phyloP scores from a whole-genome alignment of 192 early-diverging fungal genomes.

The Entomortierella parvispora region DNA sequence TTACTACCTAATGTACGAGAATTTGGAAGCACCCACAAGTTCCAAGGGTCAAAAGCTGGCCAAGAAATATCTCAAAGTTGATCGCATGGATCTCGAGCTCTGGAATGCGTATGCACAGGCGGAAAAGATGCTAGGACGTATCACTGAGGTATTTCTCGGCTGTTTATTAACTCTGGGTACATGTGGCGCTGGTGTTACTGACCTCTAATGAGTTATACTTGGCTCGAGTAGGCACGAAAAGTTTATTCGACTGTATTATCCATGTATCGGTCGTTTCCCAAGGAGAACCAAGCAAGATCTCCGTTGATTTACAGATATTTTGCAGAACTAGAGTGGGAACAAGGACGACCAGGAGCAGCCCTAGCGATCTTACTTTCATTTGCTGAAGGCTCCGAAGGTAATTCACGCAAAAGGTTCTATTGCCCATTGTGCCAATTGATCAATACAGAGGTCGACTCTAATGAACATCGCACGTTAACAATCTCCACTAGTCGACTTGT shows the following conservation, averaged over 20 bases:
- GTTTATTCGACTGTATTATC: constrained; percentile 58
- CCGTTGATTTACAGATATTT: constrained; percentile 59
- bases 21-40: constrained; percentile 26
- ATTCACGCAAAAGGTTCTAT: neutral
- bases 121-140: constrained; percentile 55
- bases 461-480: neutral
- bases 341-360: constrained; percentile 54
- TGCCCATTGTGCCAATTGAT: no score
- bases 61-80: constrained; percentile 55
- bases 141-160: constrained; percentile 53
- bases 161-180: neutral
- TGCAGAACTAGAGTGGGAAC: constrained; percentile 63
- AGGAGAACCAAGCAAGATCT: constrained; percentile 31
- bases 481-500: neutral
- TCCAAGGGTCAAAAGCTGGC: constrained; percentile 58
- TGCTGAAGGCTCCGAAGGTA: constrained; percentile 33
- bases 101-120: constrained; percentile 68
- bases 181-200: neutral
- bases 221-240: constrained; percentile 53
- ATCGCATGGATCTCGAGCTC: constrained; percentile 56
- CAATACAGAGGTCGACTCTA: no score
- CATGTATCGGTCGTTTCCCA: constrained; percentile 51
- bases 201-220: neutral
- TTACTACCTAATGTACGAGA: constrained; percentile 57
- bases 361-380: constrained; percentile 56